Percentiles rank a stretch among this genome's conserved stretches.
Evolutionary conservation across 345 rosid genomes (phyloP).

Genomic region (Syzygium grande): DNA sequence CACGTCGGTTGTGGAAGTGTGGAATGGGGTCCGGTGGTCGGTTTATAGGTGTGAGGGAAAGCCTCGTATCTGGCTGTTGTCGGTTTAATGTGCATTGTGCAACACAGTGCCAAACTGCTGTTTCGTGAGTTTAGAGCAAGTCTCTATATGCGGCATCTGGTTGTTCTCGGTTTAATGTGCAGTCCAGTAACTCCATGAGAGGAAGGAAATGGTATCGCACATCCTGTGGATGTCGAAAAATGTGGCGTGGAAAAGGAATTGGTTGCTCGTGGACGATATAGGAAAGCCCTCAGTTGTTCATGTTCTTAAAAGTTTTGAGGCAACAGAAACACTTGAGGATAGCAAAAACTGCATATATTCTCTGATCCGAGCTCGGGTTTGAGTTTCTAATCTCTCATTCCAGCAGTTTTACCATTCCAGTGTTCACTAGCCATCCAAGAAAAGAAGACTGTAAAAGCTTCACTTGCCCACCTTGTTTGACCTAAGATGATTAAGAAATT

Average conservation of each 20-base stretch:
- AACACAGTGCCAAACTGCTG: too few species aligned
- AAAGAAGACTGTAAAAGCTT: not conserved
- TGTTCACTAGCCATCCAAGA: not conserved
- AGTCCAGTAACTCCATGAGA: not conserved
- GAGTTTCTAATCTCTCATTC: not conserved
- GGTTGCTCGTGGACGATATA: fast-evolving
- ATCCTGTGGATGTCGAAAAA: not conserved
- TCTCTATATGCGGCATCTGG: not conserved
- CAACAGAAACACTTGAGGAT: not conserved
- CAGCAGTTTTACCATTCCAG: not conserved
- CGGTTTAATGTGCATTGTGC: too few species aligned
- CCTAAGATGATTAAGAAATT: not conserved
- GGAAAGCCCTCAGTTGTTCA: not conserved
- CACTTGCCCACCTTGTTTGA: not conserved
- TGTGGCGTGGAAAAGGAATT: not conserved
- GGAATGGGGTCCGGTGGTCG: too few species aligned
- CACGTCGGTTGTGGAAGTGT: too few species aligned
- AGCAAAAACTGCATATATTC: not conserved
- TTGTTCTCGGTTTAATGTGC: not conserved
- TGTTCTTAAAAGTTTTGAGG: fast-evolving
- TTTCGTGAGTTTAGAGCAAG: not conserved
- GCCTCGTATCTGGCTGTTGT: too few species aligned
- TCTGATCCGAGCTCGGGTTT: not conserved
- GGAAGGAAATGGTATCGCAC: not conserved
- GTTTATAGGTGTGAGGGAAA: too few species aligned